These are phyloP conservation scores for Beauveria sp. DNA, from an alignment of 2,329 filamentous ascomycete species.

Conservation along the genomic window DNA sequence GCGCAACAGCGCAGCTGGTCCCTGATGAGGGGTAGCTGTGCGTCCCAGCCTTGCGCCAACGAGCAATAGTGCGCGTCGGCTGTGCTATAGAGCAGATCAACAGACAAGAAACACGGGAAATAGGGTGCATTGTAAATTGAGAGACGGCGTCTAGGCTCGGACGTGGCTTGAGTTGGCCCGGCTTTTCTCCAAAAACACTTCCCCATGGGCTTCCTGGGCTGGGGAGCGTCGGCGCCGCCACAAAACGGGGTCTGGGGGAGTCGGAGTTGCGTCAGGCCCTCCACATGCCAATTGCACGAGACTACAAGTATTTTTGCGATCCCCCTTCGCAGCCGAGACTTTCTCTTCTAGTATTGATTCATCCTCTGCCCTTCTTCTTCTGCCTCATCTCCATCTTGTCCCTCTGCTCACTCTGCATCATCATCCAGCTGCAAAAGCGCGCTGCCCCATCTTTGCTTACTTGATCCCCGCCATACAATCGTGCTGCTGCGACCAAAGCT, in stretches of 20 bases:
- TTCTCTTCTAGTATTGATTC: not conserved
- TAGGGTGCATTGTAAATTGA: not conserved
- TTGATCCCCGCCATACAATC: slow-evolving; percentile 6
- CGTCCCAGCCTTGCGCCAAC: slow-evolving; percentile 1
- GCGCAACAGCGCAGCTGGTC: not conserved
- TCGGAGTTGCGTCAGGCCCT: slow-evolving; percentile 9
- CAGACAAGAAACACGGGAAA: not conserved
- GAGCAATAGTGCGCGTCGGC: not conserved
- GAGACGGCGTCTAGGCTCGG: not conserved
- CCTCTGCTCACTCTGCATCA: not conserved
- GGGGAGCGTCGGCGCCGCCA: slow-evolving; percentile 7
- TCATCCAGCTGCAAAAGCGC: not conserved
- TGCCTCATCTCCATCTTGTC: not conserved
- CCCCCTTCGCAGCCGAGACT: slow-evolving; percentile 3
- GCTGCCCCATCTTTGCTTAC: slow-evolving; percentile 8
- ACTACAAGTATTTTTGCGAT: slow-evolving; percentile 12
- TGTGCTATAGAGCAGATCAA: not conserved
- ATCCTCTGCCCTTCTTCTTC: not conserved
- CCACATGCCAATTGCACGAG: slow-evolving; percentile 9
- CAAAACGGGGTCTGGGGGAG: slow-evolving; percentile 4
- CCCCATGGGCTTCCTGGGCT: not conserved
- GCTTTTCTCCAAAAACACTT: not conserved
- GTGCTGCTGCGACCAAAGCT: slow-evolving; percentile 10
- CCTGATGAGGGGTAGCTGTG: not conserved
- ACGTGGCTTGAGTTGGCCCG: not conserved